Conservation (phyloP, 176 grass and related monocot genomes). For the Rhynchospora tenuis region DNA sequence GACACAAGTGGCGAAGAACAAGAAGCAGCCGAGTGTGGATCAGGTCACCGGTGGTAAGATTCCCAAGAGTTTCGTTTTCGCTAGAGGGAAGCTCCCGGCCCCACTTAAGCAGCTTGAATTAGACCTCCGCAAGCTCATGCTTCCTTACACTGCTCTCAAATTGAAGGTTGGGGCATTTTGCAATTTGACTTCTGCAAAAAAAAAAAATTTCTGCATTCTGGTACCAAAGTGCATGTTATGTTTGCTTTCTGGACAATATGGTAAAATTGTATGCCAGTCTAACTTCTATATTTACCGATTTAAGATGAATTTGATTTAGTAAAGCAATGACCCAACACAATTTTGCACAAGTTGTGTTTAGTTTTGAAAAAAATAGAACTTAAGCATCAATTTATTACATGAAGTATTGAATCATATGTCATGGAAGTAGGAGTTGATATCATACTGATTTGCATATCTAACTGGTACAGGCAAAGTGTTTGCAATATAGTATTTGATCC, state of each 20-base stretch:
- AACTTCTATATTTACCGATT: not conserved
- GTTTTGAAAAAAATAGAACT: not conserved
- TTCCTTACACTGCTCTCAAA: constrained; percentile 41
- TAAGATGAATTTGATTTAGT: not conserved
- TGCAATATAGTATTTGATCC: not conserved
- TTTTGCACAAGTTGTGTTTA: not conserved
- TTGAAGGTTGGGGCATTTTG: constrained; percentile 23
- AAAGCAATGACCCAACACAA: not conserved
- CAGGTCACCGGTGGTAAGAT: constrained; percentile 81
- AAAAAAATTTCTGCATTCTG: not conserved
- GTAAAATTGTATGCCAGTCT: not conserved
- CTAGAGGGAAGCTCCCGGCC: constrained; percentile 64
- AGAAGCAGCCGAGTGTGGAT: constrained; percentile 74
- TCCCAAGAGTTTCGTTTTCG: constrained; percentile 90
- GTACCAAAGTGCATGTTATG: not conserved
- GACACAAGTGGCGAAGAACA: constrained; percentile 26
- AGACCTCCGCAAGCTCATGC: constrained; percentile 60
- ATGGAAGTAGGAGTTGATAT: not conserved
- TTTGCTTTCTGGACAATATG: not conserved
- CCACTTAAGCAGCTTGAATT: constrained; percentile 71
- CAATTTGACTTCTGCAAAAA: not conserved
- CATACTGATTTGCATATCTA: not conserved
- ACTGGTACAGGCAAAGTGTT: not conserved
- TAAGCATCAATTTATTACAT: not conserved
- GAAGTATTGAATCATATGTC: not conserved